These are phyloP conservation scores for Trichoderma sp. DNA, from an alignment of 2,329 filamentous ascomycete species.

Conservation along the genomic window DNA sequence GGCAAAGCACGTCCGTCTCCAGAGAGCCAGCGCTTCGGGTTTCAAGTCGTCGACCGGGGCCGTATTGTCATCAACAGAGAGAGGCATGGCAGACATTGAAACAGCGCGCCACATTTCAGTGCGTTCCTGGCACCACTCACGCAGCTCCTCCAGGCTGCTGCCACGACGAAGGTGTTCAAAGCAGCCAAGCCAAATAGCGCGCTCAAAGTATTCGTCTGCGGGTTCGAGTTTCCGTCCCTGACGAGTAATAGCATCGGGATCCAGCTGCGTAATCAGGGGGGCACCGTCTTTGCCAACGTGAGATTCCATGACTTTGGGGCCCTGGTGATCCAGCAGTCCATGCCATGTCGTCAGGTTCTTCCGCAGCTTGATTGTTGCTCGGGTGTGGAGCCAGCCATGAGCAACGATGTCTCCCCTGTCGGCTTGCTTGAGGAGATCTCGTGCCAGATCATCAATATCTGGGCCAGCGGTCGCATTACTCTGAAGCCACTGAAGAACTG, in stretches of 20 bases:
- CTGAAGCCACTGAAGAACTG: constrained; percentile 85
- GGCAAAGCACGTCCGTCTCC: constrained; percentile 76
- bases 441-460: constrained; percentile 73
- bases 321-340: constrained; percentile 64
- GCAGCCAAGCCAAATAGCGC: constrained; percentile 88
- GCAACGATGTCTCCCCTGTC: constrained; percentile 81
- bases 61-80: constrained; percentile 52
- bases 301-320: constrained; percentile 56
- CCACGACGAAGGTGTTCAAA: constrained; percentile 90
- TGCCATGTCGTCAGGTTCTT: constrained; percentile 75
- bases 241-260: constrained; percentile 84
- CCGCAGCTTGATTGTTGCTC: constrained; percentile 83
- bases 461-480: constrained; percentile 69
- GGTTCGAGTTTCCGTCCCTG: constrained; percentile 76
- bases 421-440: constrained; percentile 73
- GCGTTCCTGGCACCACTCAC: constrained; percentile 82
- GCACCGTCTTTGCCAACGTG: constrained; percentile 62
- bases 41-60: constrained; percentile 41
- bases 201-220: constrained; percentile 85
- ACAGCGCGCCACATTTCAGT: constrained; percentile 89
- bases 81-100: constrained; percentile 73
- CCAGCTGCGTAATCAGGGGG: constrained; percentile 79
- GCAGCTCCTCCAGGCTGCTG: constrained; percentile 70
- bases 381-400: constrained; percentile 90
- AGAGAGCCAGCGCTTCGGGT: constrained; percentile 59